Evolutionary conservation across 2,329 filamentous ascomycete genomes (phyloP).

Genomic region (Dactylellina haptotyla): DNA sequence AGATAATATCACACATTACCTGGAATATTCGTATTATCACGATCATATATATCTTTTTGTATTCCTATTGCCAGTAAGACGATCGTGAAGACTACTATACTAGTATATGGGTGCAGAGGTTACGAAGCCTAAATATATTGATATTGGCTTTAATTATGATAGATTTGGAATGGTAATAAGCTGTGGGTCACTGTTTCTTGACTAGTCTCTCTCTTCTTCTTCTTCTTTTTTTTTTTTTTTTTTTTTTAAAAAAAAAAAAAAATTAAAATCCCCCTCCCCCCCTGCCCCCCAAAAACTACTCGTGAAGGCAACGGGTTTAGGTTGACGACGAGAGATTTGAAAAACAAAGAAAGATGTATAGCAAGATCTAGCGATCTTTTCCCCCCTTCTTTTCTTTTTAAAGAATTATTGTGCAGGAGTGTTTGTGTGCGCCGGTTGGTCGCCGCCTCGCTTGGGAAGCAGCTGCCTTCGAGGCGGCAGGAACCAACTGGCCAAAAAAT

Average conservation of each 20-base stretch:
- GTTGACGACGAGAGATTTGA: slow-evolving; percentile 4
- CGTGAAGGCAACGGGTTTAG: slow-evolving; percentile 9
- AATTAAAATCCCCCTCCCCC: too few species aligned
- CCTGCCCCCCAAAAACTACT: too few species aligned
- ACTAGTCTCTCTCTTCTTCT: too few species aligned
- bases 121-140: too few species aligned
- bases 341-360: background rate
- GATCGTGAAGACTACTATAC: too few species aligned
- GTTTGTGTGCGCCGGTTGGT: background rate
- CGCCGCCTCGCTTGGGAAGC: slow-evolving; percentile 28
- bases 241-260: background rate
- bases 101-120: too few species aligned
- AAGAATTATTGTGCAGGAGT: background rate
- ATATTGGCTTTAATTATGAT: too few species aligned
- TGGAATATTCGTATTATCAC: too few species aligned
- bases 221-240: background rate
- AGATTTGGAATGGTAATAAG: too few species aligned
- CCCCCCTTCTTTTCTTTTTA: background rate
- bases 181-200: too few species aligned
- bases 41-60: too few species aligned
- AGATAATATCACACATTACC: background rate
- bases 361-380: background rate
- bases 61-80: too few species aligned
- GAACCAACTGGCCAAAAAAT: background rate
- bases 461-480: slow-evolving; percentile 28